Conservation (phyloP, 352 stramenopile genomes). For the Phytophthora colocasiae region DNA sequence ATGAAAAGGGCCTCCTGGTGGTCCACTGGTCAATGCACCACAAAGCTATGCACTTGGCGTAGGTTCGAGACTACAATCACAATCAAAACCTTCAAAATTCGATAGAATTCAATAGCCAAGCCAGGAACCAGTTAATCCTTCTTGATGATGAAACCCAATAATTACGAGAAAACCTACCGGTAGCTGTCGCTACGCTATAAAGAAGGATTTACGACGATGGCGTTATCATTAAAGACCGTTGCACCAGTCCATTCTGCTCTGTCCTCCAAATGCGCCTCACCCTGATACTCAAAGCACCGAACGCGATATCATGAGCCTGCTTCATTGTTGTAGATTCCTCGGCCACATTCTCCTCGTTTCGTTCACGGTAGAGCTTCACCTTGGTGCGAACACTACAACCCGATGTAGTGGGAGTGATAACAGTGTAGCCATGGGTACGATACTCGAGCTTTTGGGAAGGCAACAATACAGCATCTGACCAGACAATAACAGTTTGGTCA, state of each 20-base stretch:
- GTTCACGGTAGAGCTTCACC: constrained; percentile 17
- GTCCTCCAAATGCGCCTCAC: neutral
- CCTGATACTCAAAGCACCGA: neutral
- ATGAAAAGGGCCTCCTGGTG: too few relatives aligned
- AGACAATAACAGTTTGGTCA: constrained; percentile 13
- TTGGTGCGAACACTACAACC: constrained; percentile 10
- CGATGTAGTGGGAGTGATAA: constrained; percentile 4
- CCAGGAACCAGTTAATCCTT: too few relatives aligned
- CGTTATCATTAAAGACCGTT: neutral
- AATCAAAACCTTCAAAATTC: too few relatives aligned
- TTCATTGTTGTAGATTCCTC: neutral
- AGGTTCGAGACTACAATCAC: too few relatives aligned
- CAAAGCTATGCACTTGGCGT: too few relatives aligned
- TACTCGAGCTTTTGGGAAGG: constrained; percentile 14
- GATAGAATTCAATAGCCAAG: too few relatives aligned
- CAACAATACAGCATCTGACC: constrained; percentile 15
- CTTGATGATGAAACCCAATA: too few relatives aligned
- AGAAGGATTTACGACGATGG: neutral
- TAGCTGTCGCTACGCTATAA: too few relatives aligned
- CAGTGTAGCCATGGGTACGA: constrained; percentile 7
- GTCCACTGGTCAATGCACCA: too few relatives aligned
- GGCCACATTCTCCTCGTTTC: neutral
- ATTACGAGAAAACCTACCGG: too few relatives aligned
- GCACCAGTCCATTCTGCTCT: constrained; percentile 2
- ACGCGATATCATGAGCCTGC: too few relatives aligned